Conservation (phyloP, 176 grass and related monocot genomes). For the Zoysia japonica region DNA sequence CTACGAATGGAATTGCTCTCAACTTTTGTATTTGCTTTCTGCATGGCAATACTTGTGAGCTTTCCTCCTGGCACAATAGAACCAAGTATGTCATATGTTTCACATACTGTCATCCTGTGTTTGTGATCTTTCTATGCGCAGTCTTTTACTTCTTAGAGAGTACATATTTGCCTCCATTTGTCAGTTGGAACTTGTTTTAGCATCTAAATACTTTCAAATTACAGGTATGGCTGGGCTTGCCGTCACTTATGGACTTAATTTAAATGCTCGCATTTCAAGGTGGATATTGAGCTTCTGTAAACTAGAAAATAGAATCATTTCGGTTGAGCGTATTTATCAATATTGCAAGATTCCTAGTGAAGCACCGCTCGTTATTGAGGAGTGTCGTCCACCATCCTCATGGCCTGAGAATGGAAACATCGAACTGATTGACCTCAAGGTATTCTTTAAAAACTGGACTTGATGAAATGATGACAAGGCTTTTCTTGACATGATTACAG, state of each 20-base stretch:
- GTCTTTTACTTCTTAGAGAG: conserved; percentile 10
- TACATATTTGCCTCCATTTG: background rate
- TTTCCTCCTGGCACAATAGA: conserved; percentile 97
- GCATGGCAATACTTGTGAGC: conserved; percentile 96
- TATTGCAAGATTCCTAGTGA: conserved; percentile 89
- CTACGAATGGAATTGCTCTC: conserved; percentile 94
- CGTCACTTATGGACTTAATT: conserved; percentile 91
- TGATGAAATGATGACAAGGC: background rate
- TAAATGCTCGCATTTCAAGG: conserved; percentile 92
- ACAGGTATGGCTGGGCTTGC: conserved; percentile 97
- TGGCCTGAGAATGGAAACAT: conserved; percentile 88
- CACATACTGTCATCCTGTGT: background rate
- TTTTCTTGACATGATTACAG: conserved; percentile 8
- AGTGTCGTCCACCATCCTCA: conserved; percentile 47
- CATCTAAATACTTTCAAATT: conserved; percentile 32
- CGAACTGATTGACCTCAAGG: conserved; percentile 91
- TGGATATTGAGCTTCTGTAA: conserved; percentile 99
- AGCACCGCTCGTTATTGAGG: conserved; percentile 70
- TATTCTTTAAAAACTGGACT: conserved; percentile 23
- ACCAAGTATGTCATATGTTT: conserved; percentile 78
- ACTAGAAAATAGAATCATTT: conserved; percentile 97
- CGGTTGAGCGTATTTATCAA: conserved; percentile 96
- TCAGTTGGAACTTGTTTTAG: background rate
- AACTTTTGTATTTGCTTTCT: conserved; percentile 93
- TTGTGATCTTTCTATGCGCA: background rate